These are phyloP conservation scores for Carallia brachiata DNA, from an alignment of 345 rosid species.

Conservation along the genomic window DNA sequence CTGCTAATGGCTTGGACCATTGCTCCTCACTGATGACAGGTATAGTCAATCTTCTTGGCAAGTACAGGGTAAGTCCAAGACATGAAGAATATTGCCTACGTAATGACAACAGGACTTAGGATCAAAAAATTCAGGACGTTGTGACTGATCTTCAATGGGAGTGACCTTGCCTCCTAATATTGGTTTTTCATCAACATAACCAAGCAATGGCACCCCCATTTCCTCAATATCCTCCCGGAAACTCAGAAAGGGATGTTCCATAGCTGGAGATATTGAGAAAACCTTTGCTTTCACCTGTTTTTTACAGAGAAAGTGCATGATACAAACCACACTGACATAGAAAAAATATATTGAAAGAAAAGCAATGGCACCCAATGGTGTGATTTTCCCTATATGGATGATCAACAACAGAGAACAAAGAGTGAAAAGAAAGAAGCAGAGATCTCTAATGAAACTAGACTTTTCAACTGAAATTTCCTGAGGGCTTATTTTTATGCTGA, in stretches of 20 bases:
- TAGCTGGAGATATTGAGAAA: neutral
- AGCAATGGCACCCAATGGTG: constrained; percentile 55
- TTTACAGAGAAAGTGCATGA: constrained; percentile 37
- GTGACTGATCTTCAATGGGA: constrained; percentile 13
- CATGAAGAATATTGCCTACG: constrained; percentile 30
- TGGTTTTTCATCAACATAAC: constrained; percentile 43
- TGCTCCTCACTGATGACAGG: constrained; percentile 61
- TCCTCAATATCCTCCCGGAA: constrained; percentile 26
- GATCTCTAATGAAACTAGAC: constrained; percentile 70
- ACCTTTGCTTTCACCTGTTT: constrained; percentile 13
- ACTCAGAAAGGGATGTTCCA: constrained; percentile 2
- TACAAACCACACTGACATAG: constrained; percentile 60
- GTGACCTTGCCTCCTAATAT: constrained; percentile 14
- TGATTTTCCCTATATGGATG: constrained; percentile 49
- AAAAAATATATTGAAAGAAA: constrained; percentile 61
- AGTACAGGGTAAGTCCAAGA: constrained; percentile 70
- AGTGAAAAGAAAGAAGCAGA: constrained; percentile 59
- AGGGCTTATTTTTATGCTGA: constrained; percentile 41
- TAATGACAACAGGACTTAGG: constrained; percentile 25
- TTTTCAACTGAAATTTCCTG: constrained; percentile 48
- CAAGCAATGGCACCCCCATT: constrained; percentile 50
- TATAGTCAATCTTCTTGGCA: constrained; percentile 81
- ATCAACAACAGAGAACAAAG: constrained; percentile 61
- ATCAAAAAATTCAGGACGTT: constrained; percentile 12
- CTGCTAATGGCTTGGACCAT: constrained; percentile 84